Percentiles rank a stretch among this genome's conserved stretches.
Evolutionary conservation across 2,329 filamentous ascomycete genomes (phyloP).

Genomic region (Pezicula neosporulosa): DNA sequence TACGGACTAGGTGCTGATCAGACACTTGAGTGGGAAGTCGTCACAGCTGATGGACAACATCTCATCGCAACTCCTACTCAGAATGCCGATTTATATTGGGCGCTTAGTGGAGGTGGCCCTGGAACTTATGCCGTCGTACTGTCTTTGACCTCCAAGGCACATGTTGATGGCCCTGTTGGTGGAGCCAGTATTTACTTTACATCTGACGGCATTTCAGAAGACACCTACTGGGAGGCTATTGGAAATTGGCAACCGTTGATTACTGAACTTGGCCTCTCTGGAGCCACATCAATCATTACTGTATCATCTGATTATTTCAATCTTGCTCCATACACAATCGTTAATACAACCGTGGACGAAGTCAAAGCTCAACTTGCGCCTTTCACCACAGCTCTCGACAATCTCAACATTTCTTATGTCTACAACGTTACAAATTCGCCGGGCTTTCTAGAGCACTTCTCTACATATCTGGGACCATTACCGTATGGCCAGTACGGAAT

Average conservation of each 20-base stretch:
- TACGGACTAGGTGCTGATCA: slow-evolving; percentile 15
- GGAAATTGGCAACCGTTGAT: slow-evolving; percentile 36
- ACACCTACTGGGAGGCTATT: slow-evolving; percentile 45
- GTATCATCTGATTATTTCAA: slow-evolving; percentile 15
- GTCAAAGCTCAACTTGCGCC: not conserved
- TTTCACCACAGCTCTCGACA: slow-evolving; percentile 17
- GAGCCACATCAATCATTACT: slow-evolving; percentile 12
- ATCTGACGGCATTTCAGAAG: slow-evolving; percentile 43
- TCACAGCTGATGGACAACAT: slow-evolving; percentile 11
- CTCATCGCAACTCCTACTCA: slow-evolving; percentile 5
- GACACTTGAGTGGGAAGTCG: slow-evolving; percentile 8
- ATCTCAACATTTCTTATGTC: slow-evolving; percentile 14
- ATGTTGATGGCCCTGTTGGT: slow-evolving; percentile 37
- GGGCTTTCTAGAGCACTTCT: slow-evolving; percentile 23
- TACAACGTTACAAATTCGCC: slow-evolving; percentile 1
- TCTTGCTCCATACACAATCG: slow-evolving; percentile 28
- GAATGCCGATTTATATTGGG: slow-evolving; percentile 12
- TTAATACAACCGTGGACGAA: not conserved
- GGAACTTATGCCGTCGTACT: slow-evolving; percentile 13
- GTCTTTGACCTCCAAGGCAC: slow-evolving; percentile 50
- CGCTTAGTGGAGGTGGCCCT: slow-evolving; percentile 23
- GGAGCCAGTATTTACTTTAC: slow-evolving; percentile 38
- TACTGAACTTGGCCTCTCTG: slow-evolving; percentile 14
- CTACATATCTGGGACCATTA: slow-evolving; percentile 22
- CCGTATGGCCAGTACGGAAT: too few species aligned